Evolutionary conservation across 225 moss, liverwort and hornwort species (phyloP).

Genomic region (Bryoerythrophyllum caledonicum): DNA sequence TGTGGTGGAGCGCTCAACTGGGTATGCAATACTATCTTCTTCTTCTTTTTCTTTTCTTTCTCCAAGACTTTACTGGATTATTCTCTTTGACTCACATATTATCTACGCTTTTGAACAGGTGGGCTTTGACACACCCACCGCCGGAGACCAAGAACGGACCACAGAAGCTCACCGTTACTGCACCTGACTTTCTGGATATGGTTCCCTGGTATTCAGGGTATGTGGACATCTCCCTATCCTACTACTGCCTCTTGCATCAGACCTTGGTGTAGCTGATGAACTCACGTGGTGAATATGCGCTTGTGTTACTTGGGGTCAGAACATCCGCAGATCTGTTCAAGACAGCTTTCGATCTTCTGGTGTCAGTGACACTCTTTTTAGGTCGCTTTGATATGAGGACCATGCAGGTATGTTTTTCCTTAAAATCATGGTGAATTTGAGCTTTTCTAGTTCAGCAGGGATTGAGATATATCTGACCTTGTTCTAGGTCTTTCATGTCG

Average conservation of each 20-base stretch:
- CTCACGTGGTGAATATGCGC: constrained; percentile 26
- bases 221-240: constrained; percentile 31
- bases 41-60: background rate
- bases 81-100: constrained; percentile 14
- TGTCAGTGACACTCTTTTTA: constrained; percentile 94
- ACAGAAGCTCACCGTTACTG: constrained; percentile 71
- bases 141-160: constrained; percentile 63
- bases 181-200: constrained; percentile 97
- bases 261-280: constrained; percentile 14
- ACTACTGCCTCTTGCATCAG: constrained; percentile 8
- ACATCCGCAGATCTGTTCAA: constrained; percentile 99
- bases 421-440: background rate
- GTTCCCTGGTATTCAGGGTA: constrained; percentile 99
- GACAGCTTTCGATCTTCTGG: constrained; percentile 98
- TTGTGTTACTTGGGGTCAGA: constrained; percentile 51
- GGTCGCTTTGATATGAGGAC: constrained; percentile 99
- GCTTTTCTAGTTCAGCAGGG: background rate
- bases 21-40: constrained; percentile 44
- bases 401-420: constrained; percentile 77
- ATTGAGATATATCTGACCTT: background rate
- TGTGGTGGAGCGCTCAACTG: constrained; percentile 99
- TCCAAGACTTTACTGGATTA: background rate
- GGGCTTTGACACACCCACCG: constrained; percentile 97
- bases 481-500: background rate
- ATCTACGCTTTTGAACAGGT: constrained; percentile 49